Evolutionary conservation across 2,329 filamentous ascomycete genomes (phyloP), one percentile per base, ranked within the genome.

Genomic region (Ascochyta lentis): DNA sequence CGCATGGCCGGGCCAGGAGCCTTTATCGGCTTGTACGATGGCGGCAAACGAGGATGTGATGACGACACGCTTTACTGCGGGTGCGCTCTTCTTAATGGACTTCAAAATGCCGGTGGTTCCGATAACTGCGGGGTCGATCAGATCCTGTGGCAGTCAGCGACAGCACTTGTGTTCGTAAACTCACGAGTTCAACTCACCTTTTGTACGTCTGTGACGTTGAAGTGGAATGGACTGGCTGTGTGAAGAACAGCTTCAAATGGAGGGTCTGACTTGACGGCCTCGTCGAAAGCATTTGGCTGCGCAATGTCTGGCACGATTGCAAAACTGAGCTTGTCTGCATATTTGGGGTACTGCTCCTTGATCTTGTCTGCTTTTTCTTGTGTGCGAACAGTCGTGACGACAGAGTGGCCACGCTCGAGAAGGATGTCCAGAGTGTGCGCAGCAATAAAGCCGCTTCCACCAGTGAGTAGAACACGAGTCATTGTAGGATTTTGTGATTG

Each of bases 281-380:
- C 67, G 59, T 82, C 80, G 61, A 95, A 96, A 23, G 89, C 90
- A 16, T 84, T 84, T 22, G 86, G 82, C 59, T 86, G 70, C 0
- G 88, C 87, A 61, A 96, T 87, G 62, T 96, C 89, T 44, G 86
- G 81, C 12, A 96, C 89, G 56, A 94, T 83, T 33, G 75, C 81
- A 68, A 87, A 89, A 54, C 83, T 83, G 29, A 90, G 79, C 53
- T 83, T 82, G 2, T 82, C 77, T n/a, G 54, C 65, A 7, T 78
- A 75, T 26, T 70, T 75, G 40, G 81, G 78, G 66, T 86, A 81
- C 19, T 80, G 81, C 19, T 80, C 76, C 55, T 83, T 80, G 67
- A 88, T 87, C 67, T 81, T 83, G 61, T 86, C 78, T 37, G 84
- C 86, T 71, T 89, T 88, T 33, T 83, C 81, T 59, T 85, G 79